These are phyloP conservation scores for Bruguiera gymnorhiza DNA, from an alignment of 345 rosid species.

Conservation along the genomic window DNA sequence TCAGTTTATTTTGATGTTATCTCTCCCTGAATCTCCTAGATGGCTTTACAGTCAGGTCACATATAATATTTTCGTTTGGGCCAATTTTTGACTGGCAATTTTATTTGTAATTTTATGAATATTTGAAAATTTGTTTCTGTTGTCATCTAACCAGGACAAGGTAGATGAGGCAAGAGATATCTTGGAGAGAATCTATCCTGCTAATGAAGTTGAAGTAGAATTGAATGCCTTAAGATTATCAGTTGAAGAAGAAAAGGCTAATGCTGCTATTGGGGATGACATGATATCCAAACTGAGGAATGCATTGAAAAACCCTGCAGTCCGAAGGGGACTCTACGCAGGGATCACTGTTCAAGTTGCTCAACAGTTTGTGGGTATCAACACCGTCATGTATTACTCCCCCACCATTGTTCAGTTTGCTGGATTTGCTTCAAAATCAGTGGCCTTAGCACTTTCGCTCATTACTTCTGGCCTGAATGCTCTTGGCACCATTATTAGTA, in stretches of 20 bases:
- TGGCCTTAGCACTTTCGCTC: constrained; percentile 80
- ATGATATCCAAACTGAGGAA: constrained; percentile 53
- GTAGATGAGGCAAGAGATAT: constrained; percentile 56
- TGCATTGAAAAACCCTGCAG: constrained; percentile 46
- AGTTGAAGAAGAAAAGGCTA: constrained; percentile 59
- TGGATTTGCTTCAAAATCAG: constrained; percentile 76
- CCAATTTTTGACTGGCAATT: too few relatives aligned
- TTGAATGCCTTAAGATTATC: constrained; percentile 50
- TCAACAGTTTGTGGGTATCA: constrained; percentile 90
- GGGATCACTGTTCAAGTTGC: constrained; percentile 90
- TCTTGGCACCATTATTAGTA: constrained; percentile 66
- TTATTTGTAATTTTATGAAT: neutral
- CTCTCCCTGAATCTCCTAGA: constrained; percentile 83
- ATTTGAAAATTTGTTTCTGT: neutral
- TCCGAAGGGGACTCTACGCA: constrained; percentile 78
- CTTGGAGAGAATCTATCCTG: constrained; percentile 59
- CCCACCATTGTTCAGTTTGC: constrained; percentile 91
- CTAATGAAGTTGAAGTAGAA: constrained; percentile 60
- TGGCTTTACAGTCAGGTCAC: constrained; percentile 66
- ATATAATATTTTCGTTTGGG: neutral
- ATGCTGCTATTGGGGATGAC: constrained; percentile 41
- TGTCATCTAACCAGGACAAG: constrained; percentile 28
- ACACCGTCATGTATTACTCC: constrained; percentile 93
- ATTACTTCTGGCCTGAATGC: constrained; percentile 83
- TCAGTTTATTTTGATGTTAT: constrained; percentile 64